Conservation (phyloP, 2,329 filamentous ascomycete species). For the Rhynchosporium agropyri region DNA sequence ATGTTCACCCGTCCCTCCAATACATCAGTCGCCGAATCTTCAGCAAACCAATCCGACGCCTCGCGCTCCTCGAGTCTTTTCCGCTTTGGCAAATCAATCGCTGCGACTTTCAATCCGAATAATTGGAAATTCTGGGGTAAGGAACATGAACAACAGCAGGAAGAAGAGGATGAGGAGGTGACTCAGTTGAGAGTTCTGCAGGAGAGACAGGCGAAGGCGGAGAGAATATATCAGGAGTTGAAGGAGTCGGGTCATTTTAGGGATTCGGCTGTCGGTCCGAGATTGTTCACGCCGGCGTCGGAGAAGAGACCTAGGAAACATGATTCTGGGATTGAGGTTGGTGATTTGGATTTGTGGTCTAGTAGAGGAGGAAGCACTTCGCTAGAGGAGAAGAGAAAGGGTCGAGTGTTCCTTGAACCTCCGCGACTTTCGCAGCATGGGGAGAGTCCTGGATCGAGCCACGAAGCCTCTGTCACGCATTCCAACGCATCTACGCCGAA, state of each 20-base stretch:
- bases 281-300: slow-evolving; percentile 2
- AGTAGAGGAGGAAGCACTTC: slow-evolving; percentile 23
- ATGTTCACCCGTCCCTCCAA: slow-evolving; percentile 28
- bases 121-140: slow-evolving; percentile 49
- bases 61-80: slow-evolving; percentile 47
- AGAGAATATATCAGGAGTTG: slow-evolving; percentile 55
- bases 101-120: slow-evolving; percentile 56
- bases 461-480: slow-evolving; percentile 22
- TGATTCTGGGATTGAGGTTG: slow-evolving; percentile 38
- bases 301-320: slow-evolving; percentile 30
- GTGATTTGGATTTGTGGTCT: slow-evolving; percentile 18
- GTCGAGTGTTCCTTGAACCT: slow-evolving; percentile 34
- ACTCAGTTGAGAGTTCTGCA: slow-evolving; percentile 48
- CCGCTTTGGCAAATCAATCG: slow-evolving; percentile 57
- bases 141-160: slow-evolving; percentile 21
- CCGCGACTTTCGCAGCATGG: slow-evolving; percentile 19
- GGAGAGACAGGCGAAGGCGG: slow-evolving; percentile 49
- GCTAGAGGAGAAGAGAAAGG: slow-evolving; percentile 37
- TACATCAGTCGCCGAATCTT: slow-evolving; percentile 29
- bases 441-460: slow-evolving; percentile 28
- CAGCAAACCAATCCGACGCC: slow-evolving; percentile 22
- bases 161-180: slow-evolving; percentile 46
- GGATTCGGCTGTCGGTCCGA: slow-evolving; percentile 34
- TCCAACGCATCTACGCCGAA: slow-evolving; percentile 26
- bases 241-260: slow-evolving; percentile 52